Evolutionary conservation across 1,284 basidiomycete species (phyloP), one percentile per base, ranked within the genome.

Genomic region (Cerrena zonata): DNA sequence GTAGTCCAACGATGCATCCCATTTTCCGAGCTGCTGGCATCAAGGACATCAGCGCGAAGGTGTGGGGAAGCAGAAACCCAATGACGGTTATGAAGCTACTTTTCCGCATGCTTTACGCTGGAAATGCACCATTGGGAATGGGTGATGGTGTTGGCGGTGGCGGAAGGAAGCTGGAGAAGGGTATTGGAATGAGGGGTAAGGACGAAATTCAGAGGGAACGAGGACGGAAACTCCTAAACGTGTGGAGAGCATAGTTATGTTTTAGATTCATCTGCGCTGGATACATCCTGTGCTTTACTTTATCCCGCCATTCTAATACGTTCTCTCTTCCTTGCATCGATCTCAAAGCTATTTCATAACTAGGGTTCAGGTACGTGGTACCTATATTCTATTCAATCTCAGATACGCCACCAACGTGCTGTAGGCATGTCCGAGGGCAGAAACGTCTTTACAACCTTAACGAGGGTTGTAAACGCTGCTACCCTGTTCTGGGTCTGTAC

Each of bases 21-120:
- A 78, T 99, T 47, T 79, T 94, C 62, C 89, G 91, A 60, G 92
- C 94, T 0, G 93, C 91, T 2, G 95, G 95, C 11, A 91, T 98
- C 71, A 89, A 91, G 65, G 95, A 99, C 68, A 80, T 91, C 42
- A 91, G 88, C 58, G 95, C 91, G 24, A 94, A 94, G 69, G 90
- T 98, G 38, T 89, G 91, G 80, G 94, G 94, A 30, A 94, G 89
- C 59, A 76, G 91, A 57, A 96, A 95, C 69, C 81, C 80, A 38
- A 74, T 89, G 60, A 85, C 71, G 59, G 74, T 77, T 53, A 68
- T 77, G 64, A 80, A 81, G 68, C 77, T 80, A 24, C 71, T 76
- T 34, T 75, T 84, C 61, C 74, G 80, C 59, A 73, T 89, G 71
- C 70, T 90, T 45, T 81, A 87, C 52, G 76, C 82, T 3, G 87